Conservation (phyloP, 257 asterid species). For the Lantana camara region DNA sequence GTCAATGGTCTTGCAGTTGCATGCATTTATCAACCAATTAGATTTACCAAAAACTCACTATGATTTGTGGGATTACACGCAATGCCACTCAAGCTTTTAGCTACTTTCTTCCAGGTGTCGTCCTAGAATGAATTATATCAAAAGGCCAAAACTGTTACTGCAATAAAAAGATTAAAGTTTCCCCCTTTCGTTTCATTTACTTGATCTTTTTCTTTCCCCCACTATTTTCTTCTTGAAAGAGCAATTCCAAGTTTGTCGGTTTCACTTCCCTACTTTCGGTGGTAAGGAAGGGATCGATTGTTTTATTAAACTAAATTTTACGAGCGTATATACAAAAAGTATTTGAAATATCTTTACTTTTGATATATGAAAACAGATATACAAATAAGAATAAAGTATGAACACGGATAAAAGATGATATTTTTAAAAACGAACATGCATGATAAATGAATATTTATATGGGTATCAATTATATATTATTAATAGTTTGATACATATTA, state of each 20-base stretch:
- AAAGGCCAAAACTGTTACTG: neutral
- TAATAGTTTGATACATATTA: neutral
- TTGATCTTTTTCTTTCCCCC: neutral
- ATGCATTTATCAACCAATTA: neutral
- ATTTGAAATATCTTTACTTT: too few species aligned
- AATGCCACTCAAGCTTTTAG: slow-evolving; percentile 32
- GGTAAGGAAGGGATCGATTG: neutral
- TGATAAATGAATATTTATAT: too few species aligned
- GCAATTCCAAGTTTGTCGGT: neutral
- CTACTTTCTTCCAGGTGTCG: slow-evolving; percentile 10
- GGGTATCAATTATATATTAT: too few species aligned
- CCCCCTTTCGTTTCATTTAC: neutral
- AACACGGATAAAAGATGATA: too few species aligned
- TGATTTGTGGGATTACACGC: slow-evolving; percentile 52
- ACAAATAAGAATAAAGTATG: too few species aligned
- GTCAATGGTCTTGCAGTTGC: slow-evolving; percentile 15
- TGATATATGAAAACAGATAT: too few species aligned
- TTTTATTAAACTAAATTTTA: neutral
- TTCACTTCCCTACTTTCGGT: neutral
- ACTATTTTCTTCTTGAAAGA: neutral
- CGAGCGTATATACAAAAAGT: too few species aligned
- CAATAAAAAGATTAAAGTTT: neutral
- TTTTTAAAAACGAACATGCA: too few species aligned
- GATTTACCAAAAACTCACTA: slow-evolving; percentile 16
- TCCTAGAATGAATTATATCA: neutral